Percentiles rank a stretch among this genome's conserved stretches.
Evolutionary conservation across 345 rosid species (phyloP).

Genomic region (Corymbia maculata): DNA sequence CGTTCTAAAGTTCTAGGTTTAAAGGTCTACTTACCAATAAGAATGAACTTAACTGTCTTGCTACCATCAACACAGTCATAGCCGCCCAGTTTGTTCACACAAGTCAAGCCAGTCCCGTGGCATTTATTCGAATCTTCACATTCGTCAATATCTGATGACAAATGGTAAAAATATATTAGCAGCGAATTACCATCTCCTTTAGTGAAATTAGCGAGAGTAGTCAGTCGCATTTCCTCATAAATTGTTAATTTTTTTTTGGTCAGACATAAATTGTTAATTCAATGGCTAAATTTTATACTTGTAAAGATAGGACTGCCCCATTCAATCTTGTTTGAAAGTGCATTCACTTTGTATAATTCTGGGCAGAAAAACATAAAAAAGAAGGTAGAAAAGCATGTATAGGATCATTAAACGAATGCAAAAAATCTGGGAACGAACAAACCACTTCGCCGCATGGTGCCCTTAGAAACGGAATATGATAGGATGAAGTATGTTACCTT

Average conservation of each 20-base stretch:
- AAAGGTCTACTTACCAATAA: not conserved
- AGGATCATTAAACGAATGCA: not conserved
- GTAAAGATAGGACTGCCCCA: no score
- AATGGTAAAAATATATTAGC: not conserved
- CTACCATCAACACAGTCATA: not conserved
- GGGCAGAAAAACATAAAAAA: not conserved
- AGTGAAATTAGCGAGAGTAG: no score
- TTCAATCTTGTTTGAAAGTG: not conserved
- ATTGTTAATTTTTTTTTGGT: no score
- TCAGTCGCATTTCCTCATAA: no score
- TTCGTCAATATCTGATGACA: not conserved
- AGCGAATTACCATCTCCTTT: not conserved
- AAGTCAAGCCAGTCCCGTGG: rapidly evolving
- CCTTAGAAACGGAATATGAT: not conserved
- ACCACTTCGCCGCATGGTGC: not conserved
- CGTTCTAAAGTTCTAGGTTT: not conserved
- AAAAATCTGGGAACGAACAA: not conserved
- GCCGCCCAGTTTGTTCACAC: rapidly evolving
- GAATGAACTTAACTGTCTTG: not conserved
- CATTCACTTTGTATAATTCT: not conserved
- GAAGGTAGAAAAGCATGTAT: not conserved
- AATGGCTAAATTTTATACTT: not conserved
- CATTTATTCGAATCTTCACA: not conserved
- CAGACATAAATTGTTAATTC: no score
- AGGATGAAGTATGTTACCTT: not conserved